Percentiles rank a stretch among this genome's conserved stretches.
These are phyloP conservation scores for Macrophomina pseudophaseolina DNA, from an alignment of 2,329 filamentous ascomycete species.

Conservation along the genomic window DNA sequence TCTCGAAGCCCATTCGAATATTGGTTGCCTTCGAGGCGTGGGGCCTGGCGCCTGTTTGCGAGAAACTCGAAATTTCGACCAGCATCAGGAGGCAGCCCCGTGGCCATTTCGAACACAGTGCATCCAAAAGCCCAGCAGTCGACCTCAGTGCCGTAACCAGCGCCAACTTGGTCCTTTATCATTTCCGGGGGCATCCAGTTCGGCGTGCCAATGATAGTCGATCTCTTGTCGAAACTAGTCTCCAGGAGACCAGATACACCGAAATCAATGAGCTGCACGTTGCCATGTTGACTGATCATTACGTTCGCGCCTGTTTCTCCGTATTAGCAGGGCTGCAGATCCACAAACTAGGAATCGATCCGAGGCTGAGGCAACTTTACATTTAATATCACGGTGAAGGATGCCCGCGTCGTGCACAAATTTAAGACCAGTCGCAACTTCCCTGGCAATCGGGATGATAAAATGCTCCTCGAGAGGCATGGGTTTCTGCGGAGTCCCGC, in stretches of 20 bases:
- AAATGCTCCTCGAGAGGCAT: constrained; percentile 61
- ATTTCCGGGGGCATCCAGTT: constrained; percentile 85
- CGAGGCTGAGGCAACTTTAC: constrained; percentile 37
- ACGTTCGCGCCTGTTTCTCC: constrained; percentile 69
- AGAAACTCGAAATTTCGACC: constrained; percentile 55
- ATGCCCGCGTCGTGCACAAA: constrained; percentile 69
- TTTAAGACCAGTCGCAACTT: constrained; percentile 65
- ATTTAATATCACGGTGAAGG: constrained; percentile 69
- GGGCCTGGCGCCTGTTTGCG: constrained; percentile 63
- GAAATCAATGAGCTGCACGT: constrained; percentile 83
- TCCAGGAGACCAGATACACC: constrained; percentile 81
- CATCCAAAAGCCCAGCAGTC: constrained; percentile 89
- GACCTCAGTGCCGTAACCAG: constrained; percentile 55
- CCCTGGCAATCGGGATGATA: constrained; percentile 67
- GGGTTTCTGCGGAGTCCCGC: constrained; percentile 41
- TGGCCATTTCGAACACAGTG: constrained; percentile 80
- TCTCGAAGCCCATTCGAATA: constrained; percentile 73
- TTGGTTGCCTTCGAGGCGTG: constrained; percentile 71
- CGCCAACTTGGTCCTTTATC: constrained; percentile 55
- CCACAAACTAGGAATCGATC: no score
- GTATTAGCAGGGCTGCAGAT: neutral
- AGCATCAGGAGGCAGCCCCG: constrained; percentile 66
- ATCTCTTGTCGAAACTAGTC: constrained; percentile 75
- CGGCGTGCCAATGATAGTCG: constrained; percentile 80
- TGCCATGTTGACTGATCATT: constrained; percentile 75